Base-by-base conservation (phyloP, 208 protist species). In the Zelonia costaricensis region DNA sequence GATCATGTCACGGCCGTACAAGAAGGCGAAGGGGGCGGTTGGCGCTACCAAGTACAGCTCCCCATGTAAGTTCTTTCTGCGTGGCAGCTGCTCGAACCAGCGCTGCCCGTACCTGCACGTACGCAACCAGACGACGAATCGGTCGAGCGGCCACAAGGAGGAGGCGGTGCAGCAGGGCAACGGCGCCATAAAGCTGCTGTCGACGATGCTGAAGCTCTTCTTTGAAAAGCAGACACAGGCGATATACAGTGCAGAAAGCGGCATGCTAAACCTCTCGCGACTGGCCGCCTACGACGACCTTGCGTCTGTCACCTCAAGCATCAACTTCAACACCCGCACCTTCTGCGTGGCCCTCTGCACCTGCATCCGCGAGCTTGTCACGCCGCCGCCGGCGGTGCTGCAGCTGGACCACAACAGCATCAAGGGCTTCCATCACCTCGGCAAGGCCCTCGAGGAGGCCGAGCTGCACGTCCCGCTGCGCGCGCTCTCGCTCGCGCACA, bases 131-230 rank as follows among this genome's bases (percentile, higher is more conserved):
- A 76, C 57, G 2, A 58, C 51, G 10, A 35, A 51, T 39, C 76
- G 70, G 20, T 61, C 56, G 5, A 28, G 56, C 3, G 44, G 57
- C 16, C 42, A 55, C 31, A 68, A 73, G 36, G 49, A 58, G 23
- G 51, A 13, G 7, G 36, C 66, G 2, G 28, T 48, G 13, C 31
- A 63, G 33, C 59, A 51, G 12, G 40, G 56, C 43, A 54, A 48
- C 43, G 56, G 66, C 28, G 48, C 61, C 13, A 35, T 56, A 4
- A 80, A 80, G 39, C 52, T 96, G 5, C 62, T 93, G 36, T 76
- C 68, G 2, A 88, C 87, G 10, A 84, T 96, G 83, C 69, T 96
- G 57, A 91, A 82, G 61, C 81, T 96, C 9, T 87, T 96, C 31
- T 93, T 96, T 71, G 84, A 96, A 60, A 96, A 96, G 71, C 82